phyloP scores from a whole-genome alignment of 2,329 filamentous ascomycete genomes.

The Epichloe hybrida region DNA sequence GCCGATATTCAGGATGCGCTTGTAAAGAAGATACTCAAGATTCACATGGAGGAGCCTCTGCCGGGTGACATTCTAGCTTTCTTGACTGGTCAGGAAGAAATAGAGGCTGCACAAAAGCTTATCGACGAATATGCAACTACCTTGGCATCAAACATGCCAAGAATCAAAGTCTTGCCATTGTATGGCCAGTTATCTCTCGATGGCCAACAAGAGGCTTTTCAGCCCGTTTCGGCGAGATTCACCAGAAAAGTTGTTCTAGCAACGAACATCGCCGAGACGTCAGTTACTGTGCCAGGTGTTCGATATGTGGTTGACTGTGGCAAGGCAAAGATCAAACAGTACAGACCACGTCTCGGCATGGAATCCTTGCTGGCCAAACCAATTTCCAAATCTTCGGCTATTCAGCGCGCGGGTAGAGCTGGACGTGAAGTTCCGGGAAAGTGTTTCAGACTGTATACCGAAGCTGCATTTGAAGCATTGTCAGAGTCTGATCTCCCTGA shows the following conservation, averaged over 20 bases:
- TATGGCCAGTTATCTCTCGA: conserved; percentile 83
- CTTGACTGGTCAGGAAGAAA: conserved; percentile 82
- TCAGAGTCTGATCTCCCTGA: conserved; percentile 70
- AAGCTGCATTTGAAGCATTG: conserved; percentile 56
- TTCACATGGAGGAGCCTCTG: conserved; percentile 78
- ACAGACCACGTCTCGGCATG: conserved; percentile 68
- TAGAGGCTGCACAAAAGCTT: conserved; percentile 66
- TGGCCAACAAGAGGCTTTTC: conserved; percentile 76
- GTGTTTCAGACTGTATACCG: conserved; percentile 80
- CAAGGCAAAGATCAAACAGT: conserved; percentile 90
- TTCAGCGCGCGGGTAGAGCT: conserved; percentile 82
- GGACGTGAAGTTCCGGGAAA: conserved; percentile 85
- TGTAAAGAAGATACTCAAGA: conserved; percentile 68
- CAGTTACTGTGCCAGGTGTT: conserved; percentile 87
- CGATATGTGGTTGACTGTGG: conserved; percentile 85
- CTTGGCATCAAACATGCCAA: conserved; percentile 62
- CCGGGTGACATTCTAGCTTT: conserved; percentile 92
- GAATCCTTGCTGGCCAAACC: conserved; percentile 83
- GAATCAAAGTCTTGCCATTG: conserved; percentile 59
- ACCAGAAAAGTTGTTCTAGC: conserved; percentile 84
- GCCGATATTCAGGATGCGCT: conserved; percentile 72
- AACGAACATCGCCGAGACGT: conserved; percentile 98
- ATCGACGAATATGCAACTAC: conserved; percentile 67
- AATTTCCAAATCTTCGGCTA: conserved; percentile 85
- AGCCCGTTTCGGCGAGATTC: conserved; percentile 52